Base-by-base conservation (phyloP, 306 rosid species). In the Mimosa bimucronata region DNA sequence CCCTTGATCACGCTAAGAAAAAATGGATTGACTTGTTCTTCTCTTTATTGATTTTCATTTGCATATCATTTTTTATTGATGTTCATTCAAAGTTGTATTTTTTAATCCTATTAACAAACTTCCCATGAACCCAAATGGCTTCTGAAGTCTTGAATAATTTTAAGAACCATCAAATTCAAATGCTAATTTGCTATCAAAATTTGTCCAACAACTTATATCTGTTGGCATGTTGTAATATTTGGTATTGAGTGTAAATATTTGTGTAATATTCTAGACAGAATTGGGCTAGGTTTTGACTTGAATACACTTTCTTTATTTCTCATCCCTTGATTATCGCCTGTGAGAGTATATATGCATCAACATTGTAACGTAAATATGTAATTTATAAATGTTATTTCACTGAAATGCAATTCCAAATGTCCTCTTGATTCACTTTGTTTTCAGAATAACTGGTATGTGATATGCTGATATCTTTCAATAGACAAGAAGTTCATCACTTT, bases 141-240 rank as follows among this genome's bases (percentile, higher is more conserved):
- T 81, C 65, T 85, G 38, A 66, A 66, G 67, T 80, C 80, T 58
- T 64, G 62, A 21, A 45, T 58, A 78, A 60, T 78, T 60, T 60
- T 40, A 68, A 73, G 83, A 23, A 66, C 41, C 60, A 28, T 26
- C 48, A 58, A 41, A 52, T 73, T 73, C 60, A 65, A 69, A 46
- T 50, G 77, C 25, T 76, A n/a, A 41, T 23, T 42, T 69, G 14
- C 52, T 68, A n/a, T 9, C 52, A 10, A 66, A 66, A 66, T 74
- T 41, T 26, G 30, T 55, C n/a, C 62, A 29, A 18, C 46, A 66
- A 26, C 13, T 55, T 55, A 2, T n/a, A 23, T 55, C 9, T 55
- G 62, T 55, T n/a, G 28, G 62, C 62, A 7, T 12, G 14, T 55
- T 8, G 9, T 21, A 21, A 55, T n/a, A 55, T 55, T n/a, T 55